Percentiles rank a stretch among this genome's conserved stretches.
Evolutionary conservation across 345 rosid genomes (phyloP).

Genomic region (Barbarea vulgaris): DNA sequence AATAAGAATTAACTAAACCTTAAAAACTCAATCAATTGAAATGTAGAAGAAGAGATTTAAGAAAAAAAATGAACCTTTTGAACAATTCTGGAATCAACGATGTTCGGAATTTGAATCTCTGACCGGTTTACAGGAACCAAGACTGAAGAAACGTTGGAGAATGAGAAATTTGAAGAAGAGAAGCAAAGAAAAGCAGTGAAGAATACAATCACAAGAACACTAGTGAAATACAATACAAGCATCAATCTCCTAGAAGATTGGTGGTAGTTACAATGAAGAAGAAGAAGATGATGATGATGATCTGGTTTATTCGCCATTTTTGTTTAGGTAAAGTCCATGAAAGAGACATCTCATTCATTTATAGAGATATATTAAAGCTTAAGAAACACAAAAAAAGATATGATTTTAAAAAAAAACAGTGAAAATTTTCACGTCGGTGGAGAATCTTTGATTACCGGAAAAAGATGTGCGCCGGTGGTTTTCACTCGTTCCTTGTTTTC

Average conservation of each 20-base stretch:
- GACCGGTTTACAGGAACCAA: constrained; percentile 48
- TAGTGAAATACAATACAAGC: constrained; percentile 38
- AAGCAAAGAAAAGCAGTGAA: constrained; percentile 49
- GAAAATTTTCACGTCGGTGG: neutral
- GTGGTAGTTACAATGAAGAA: neutral
- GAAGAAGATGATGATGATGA: constrained; percentile 25
- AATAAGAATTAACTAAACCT: neutral
- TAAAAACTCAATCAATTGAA: neutral
- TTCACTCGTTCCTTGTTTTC: constrained; percentile 30
- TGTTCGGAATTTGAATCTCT: constrained; percentile 33
- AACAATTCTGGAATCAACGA: neutral
- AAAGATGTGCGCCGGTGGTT: constrained; percentile 69
- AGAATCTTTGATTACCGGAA: constrained; percentile 17
- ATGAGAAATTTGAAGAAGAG: constrained; percentile 30
- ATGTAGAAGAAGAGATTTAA: neutral
- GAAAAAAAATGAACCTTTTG: constrained; percentile 38
- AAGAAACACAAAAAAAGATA: neutral
- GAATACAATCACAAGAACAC: constrained; percentile 49
- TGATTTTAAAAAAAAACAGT: neutral
- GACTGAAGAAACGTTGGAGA: constrained; percentile 39
- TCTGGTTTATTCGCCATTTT: constrained; percentile 46
- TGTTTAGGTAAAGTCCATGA: constrained; percentile 20
- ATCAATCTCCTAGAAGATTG: constrained; percentile 41
- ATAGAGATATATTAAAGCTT: neutral
- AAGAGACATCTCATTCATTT: constrained; percentile 12